These are phyloP conservation scores for Erysimum cheiranthoides DNA, from an alignment of 345 rosid genomes.

Conservation along the genomic window DNA sequence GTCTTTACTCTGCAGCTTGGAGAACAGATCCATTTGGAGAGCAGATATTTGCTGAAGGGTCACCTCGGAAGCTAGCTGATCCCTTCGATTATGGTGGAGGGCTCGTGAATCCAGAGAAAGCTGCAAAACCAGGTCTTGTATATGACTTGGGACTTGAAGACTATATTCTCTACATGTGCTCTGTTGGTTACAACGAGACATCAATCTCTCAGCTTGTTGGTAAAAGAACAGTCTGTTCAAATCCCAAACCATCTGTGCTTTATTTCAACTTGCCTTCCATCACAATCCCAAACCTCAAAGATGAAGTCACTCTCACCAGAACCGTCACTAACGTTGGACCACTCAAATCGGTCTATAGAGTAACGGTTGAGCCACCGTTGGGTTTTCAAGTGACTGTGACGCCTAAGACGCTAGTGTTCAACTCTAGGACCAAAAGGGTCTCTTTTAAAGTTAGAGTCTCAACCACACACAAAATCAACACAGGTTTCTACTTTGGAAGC, in stretches of 20 bases:
- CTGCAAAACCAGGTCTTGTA: slow-evolving; percentile 62
- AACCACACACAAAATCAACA: slow-evolving; percentile 39
- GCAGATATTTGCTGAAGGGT: slow-evolving; percentile 52
- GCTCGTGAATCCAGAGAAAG: slow-evolving; percentile 60
- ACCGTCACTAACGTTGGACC: slow-evolving; percentile 56
- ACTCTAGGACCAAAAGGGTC: slow-evolving; percentile 24
- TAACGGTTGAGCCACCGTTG: slow-evolving; percentile 36
- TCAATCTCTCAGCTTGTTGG: slow-evolving; percentile 56
- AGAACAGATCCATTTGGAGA: slow-evolving; percentile 48
- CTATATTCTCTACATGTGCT: slow-evolving; percentile 56
- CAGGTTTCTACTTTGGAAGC: slow-evolving; percentile 56
- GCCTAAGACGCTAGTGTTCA: slow-evolving; percentile 40
- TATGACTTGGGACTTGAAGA: slow-evolving; percentile 57
- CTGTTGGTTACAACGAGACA: slow-evolving; percentile 52
- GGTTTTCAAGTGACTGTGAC: slow-evolving; percentile 35
- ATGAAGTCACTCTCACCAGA: slow-evolving; percentile 40
- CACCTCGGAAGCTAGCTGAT: slow-evolving; percentile 47
- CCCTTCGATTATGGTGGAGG: slow-evolving; percentile 68
- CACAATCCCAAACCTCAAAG: slow-evolving; percentile 40
- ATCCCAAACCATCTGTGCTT: slow-evolving; percentile 22
- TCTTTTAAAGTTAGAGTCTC: slow-evolving; percentile 37
- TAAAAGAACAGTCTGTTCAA: slow-evolving; percentile 31
- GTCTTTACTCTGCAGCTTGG: slow-evolving; percentile 37
- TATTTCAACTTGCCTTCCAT: slow-evolving; percentile 60
- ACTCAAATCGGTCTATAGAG: slow-evolving; percentile 41